These are phyloP conservation scores for Hibiscus trionum DNA, from an alignment of 345 rosid genomes.

Conservation along the genomic window DNA sequence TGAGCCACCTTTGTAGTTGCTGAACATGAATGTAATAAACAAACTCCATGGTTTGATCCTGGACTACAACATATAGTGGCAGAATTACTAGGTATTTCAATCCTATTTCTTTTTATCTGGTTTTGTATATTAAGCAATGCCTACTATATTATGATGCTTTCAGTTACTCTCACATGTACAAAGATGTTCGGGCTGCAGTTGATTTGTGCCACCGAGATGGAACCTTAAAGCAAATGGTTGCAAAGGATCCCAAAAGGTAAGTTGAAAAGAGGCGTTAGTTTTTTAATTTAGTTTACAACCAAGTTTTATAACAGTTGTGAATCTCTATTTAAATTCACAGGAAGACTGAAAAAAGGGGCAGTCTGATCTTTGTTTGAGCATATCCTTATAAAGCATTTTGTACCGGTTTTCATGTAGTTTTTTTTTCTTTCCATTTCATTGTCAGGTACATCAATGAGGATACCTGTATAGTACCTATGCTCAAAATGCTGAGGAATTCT, in stretches of 20 bases:
- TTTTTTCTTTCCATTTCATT: slow-evolving; percentile 4
- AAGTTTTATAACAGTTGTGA: not conserved
- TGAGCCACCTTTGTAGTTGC: not conserved
- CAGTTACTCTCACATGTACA: slow-evolving; percentile 81
- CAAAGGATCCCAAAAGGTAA: slow-evolving; percentile 67
- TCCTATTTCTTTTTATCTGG: not conserved
- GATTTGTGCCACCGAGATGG: slow-evolving; percentile 99
- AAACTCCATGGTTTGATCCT: not conserved
- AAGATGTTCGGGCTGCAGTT: slow-evolving; percentile 94
- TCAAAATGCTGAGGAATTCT: slow-evolving; percentile 84
- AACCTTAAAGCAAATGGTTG: slow-evolving; percentile 95
- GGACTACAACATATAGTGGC: not conserved
- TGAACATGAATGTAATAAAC: not conserved
- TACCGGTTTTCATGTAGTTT: not conserved
- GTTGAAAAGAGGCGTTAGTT: slow-evolving; percentile 9
- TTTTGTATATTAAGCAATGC: not conserved
- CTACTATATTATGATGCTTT: slow-evolving; percentile 8
- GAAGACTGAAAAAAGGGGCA: not conserved
- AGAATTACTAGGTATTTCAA: too few species aligned
- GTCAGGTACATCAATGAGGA: slow-evolving; percentile 85
- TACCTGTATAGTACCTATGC: slow-evolving; percentile 62
- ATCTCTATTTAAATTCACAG: not conserved
- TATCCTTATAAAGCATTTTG: not conserved
- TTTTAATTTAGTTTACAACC: not conserved
- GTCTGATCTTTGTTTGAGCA: not conserved